These are phyloP conservation scores for Rhizophagus clarus DNA, from an alignment of 192 early-diverging fungal species.

Conservation along the genomic window DNA sequence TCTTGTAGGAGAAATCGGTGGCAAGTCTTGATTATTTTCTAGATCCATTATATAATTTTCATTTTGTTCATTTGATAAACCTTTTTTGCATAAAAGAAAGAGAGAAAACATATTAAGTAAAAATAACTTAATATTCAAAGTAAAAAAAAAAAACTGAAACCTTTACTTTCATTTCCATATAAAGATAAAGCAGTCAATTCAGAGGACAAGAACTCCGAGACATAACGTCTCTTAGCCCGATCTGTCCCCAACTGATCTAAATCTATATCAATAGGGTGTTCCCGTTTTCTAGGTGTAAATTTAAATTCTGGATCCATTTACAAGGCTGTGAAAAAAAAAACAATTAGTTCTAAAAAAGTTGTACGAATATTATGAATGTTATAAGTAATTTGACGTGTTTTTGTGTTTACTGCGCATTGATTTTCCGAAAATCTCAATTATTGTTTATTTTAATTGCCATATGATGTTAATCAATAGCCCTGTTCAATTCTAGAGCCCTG, in stretches of 20 bases:
- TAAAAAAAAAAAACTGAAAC: no score
- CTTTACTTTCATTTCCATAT: neutral
- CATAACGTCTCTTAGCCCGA: slow-evolving; percentile 12
- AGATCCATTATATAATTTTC: neutral
- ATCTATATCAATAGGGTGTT: neutral
- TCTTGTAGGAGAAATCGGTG: neutral
- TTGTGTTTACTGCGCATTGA: no score
- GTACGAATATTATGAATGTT: no score
- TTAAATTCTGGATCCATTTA: neutral
- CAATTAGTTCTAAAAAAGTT: no score
- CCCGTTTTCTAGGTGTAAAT: neutral
- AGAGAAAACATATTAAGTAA: neutral
- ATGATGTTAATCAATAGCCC: no score
- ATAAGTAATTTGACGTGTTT: no score
- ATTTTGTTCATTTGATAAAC: neutral
- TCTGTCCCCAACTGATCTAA: neutral
- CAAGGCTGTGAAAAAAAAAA: no score
- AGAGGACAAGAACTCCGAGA: slow-evolving; percentile 21
- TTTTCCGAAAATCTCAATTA: no score
- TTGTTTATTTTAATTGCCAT: no score
- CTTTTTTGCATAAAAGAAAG: neutral
- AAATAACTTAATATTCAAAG: neutral
- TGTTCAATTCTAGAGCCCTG: no score
- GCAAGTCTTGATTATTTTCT: neutral
- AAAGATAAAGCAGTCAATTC: slow-evolving; percentile 16